Percentiles rank a stretch among this genome's conserved stretches.
These are phyloP conservation scores for Trichoderma sp. DNA, from an alignment of 2,329 filamentous ascomycete genomes.

Conservation along the genomic window DNA sequence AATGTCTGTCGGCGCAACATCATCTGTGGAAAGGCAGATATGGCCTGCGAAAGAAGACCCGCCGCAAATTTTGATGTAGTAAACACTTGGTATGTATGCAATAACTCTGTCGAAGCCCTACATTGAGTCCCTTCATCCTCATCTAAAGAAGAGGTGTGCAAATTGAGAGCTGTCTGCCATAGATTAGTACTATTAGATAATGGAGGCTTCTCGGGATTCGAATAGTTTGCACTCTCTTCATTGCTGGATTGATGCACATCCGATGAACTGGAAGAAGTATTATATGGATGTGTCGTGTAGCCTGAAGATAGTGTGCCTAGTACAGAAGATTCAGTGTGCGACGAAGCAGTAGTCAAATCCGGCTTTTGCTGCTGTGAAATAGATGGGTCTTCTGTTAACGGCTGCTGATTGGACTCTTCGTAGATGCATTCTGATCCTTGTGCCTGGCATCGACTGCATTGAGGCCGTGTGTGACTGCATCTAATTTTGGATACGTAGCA, in stretches of 20 bases:
- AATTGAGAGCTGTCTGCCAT: neutral
- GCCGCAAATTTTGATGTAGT: neutral
- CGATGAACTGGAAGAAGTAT: neutral
- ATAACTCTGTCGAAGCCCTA: neutral
- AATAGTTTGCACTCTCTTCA: no score
- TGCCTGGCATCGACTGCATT: constrained; percentile 6
- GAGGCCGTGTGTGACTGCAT: neutral
- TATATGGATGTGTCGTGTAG: neutral
- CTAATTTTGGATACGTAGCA: neutral
- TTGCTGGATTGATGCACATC: neutral
- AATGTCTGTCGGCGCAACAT: constrained; percentile 12
- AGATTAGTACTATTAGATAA: neutral
- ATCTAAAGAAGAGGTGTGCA: neutral
- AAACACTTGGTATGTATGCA: neutral
- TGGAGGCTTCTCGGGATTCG: no score
- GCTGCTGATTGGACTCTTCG: neutral
- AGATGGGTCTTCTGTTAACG: neutral
- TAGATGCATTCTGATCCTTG: constrained; percentile 1
- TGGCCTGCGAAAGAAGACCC: neutral
- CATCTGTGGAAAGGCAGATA: constrained; percentile 16
- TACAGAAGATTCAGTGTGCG: neutral
- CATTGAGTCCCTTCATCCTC: neutral
- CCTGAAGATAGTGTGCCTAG: neutral
- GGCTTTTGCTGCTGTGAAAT: neutral
- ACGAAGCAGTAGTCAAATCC: neutral